Percentiles rank a stretch among this genome's conserved stretches.
Conservation (phyloP, 2,329 filamentous ascomycete species). For the Monilinia laxa region DNA sequence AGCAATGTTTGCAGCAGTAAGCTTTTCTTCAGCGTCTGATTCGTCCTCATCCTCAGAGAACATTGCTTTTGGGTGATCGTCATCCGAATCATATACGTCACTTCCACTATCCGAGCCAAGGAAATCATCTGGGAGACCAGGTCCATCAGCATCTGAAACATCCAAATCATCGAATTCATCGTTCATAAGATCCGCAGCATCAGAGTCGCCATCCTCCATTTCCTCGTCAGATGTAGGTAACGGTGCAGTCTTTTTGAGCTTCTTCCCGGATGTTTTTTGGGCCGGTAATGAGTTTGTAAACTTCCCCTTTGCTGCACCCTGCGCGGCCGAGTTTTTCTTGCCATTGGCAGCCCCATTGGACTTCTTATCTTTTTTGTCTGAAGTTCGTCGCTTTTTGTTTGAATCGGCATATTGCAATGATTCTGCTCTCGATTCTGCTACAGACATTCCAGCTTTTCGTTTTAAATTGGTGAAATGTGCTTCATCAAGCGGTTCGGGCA, state of each 20-base stretch:
- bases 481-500: conserved; percentile 79
- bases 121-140: conserved; percentile 57
- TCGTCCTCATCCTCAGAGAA: conserved; percentile 96
- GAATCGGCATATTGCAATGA: conserved; percentile 42
- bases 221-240: conserved; percentile 45
- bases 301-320: conserved; percentile 40
- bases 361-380: conserved; percentile 43
- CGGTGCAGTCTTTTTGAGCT: conserved; percentile 41
- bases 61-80: conserved; percentile 64
- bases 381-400: conserved; percentile 61
- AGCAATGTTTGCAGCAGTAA: conserved; percentile 95
- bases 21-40: conserved; percentile 81
- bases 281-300: conserved; percentile 41
- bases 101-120: conserved; percentile 43
- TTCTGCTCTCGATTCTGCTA: conserved; percentile 55
- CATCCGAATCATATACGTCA: conserved; percentile 49
- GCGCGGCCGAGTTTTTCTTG: conserved; percentile 39
- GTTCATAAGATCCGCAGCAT: conserved; percentile 49
- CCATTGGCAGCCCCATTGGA: conserved; percentile 24
- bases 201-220: conserved; percentile 44
- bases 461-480: conserved; percentile 75
- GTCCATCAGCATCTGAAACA: conserved; percentile 39
- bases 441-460: conserved; percentile 75
- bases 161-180: conserved; percentile 45
- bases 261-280: conserved; percentile 42